phyloP scores from a whole-genome alignment of 371 early-diverging fungal species.

The Apophysomyces ossiformis region DNA sequence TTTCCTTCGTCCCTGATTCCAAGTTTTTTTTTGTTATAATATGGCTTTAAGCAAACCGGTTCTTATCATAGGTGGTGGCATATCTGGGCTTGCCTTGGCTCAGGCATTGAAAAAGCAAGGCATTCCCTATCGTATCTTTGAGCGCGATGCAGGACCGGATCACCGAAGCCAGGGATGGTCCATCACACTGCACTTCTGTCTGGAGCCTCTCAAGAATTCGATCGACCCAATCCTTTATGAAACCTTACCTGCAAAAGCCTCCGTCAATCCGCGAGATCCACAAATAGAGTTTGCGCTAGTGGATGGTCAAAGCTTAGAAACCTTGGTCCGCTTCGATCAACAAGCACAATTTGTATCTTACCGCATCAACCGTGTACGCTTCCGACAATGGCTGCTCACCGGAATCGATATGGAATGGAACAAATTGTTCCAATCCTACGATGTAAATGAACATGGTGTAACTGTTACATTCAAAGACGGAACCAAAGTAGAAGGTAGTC shows the following conservation, averaged over 20 bases:
- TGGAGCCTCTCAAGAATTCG: constrained; percentile 1
- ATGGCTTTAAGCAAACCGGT: constrained; percentile 11
- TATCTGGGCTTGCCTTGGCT: constrained; percentile 35
- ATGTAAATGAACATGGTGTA: constrained; percentile 21
- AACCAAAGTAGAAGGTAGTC: constrained; percentile 18
- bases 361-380: constrained; percentile 31
- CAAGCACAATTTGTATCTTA: neutral
- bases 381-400: constrained; percentile 28
- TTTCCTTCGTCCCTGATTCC: too few species aligned
- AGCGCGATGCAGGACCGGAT: constrained; percentile 28
- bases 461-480: constrained; percentile 36
- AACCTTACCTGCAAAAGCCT: neutral
- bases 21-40: neutral
- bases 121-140: constrained; percentile 38
- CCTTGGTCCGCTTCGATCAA: neutral
- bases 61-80: constrained; percentile 13
- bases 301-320: neutral
- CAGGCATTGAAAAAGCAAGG: constrained; percentile 34
- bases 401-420: constrained; percentile 29
- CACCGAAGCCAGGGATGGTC: constrained; percentile 30
- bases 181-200: constrained; percentile 12
- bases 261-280: constrained; percentile 26
- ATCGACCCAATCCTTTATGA: neutral
- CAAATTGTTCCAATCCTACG: constrained; percentile 22
- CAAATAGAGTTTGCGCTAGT: neutral